Percentiles rank a stretch among this genome's conserved stretches.
These are phyloP conservation scores for Diutina ranongensis DNA, from an alignment of 1,139 yeast genomes.

Conservation along the genomic window DNA sequence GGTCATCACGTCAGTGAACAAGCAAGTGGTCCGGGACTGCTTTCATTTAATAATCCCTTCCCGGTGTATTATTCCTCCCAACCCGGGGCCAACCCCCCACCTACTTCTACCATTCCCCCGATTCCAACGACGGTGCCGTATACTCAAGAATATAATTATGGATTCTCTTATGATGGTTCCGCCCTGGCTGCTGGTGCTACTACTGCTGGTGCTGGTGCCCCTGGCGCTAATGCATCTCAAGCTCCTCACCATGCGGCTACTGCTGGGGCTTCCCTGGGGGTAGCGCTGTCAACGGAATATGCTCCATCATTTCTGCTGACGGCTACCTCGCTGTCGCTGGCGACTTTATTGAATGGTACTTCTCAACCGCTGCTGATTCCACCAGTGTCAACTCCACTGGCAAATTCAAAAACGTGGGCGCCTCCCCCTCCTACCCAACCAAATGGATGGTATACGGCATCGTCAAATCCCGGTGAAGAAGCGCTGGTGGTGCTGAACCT, in stretches of 20 bases:
- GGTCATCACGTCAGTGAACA: neutral
- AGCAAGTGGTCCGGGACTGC: neutral
- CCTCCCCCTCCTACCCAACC: neutral
- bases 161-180: neutral
- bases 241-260: neutral
- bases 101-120: neutral
- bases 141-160: neutral
- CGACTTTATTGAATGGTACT: neutral
- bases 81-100: neutral
- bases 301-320: neutral
- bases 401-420: neutral
- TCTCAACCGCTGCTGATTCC: neutral
- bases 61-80: neutral
- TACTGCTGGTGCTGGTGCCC: neutral
- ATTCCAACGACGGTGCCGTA: neutral
- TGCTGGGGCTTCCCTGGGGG: neutral
- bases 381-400: slow-evolving; percentile 4
- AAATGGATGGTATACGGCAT: slow-evolving; percentile 2
- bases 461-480: neutral
- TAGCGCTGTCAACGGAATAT: neutral
- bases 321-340: slow-evolving; percentile 1
- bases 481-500: neutral
- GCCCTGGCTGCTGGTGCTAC: slow-evolving; percentile 1
- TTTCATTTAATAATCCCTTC: slow-evolving; percentile 3
- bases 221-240: neutral